A percentile compares a stretch with the other conserved stretches of the same genome.
phyloP scores from a whole-genome alignment of 208 protist species.

The Leishmania braziliensis region DNA sequence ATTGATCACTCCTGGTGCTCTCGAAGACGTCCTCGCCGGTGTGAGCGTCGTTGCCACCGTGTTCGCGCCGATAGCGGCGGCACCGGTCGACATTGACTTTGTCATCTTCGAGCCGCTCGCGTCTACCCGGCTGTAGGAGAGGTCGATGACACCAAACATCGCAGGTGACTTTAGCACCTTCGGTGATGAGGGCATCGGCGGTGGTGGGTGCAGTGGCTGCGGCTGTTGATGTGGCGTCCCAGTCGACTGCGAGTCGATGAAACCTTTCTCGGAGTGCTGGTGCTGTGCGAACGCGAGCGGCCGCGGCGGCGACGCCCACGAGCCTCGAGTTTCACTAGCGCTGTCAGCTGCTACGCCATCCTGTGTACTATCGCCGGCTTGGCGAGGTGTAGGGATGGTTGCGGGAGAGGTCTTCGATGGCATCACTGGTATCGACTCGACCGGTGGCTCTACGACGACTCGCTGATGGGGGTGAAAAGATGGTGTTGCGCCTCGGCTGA shows the following conservation, averaged over 20 bases:
- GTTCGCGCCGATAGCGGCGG: not conserved
- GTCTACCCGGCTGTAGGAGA: conserved; percentile 18
- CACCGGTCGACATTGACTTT: not conserved
- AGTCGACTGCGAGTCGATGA: not conserved
- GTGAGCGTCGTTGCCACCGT: not conserved
- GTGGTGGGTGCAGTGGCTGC: not conserved
- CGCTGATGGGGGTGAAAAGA: not conserved
- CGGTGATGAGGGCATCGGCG: not conserved
- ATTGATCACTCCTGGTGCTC: conserved; percentile 6
- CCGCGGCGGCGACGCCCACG: conserved; percentile 12
- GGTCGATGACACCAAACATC: conserved; percentile 39
- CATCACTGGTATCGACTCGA: not conserved
- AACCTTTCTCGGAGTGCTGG: not conserved
- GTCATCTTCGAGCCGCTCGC: conserved; percentile 5
- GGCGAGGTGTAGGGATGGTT: conserved; percentile 1
- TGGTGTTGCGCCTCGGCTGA: not conserved
- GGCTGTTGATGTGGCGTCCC: not conserved
- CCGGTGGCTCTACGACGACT: not conserved
- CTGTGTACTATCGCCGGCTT: not conserved
- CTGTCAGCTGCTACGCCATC: not conserved
- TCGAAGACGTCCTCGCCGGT: not conserved
- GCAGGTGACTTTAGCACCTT: conserved; percentile 10
- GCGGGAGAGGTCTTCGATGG: not conserved
- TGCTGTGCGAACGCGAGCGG: not conserved
- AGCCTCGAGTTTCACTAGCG: not conserved